Conservation (phyloP, 441 rosid genomes). For the Hypseocharis bilobata region DNA sequence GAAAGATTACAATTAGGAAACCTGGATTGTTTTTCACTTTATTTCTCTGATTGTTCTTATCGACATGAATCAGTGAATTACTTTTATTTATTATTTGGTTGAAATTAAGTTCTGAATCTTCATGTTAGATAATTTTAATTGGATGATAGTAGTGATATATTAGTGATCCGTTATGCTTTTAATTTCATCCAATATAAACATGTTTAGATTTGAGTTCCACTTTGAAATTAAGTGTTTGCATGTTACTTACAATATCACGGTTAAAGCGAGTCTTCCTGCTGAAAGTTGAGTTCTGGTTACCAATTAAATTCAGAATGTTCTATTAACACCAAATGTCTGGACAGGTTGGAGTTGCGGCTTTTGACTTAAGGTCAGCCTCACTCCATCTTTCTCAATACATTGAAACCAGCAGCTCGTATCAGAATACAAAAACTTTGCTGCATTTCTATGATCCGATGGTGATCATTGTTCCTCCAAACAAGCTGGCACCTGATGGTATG, state of each 20-base stretch:
- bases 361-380: constrained; percentile 81
- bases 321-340: constrained; percentile 6
- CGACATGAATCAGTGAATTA: background rate
- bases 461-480: constrained; percentile 76
- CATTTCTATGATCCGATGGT: constrained; percentile 79
- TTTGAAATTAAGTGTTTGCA: background rate
- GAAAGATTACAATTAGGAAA: background rate
- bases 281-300: background rate
- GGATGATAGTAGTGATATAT: background rate
- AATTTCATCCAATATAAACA: background rate
- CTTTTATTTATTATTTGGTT: background rate
- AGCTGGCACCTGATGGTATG: constrained; percentile 79
- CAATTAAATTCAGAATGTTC: constrained; percentile 5
- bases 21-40: background rate
- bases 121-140: background rate
- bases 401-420: constrained; percentile 91
- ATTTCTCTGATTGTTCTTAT: background rate
- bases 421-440: constrained; percentile 75
- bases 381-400: constrained; percentile 91
- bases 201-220: background rate
- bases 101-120: background rate
- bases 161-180: background rate
- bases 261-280: background rate
- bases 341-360: constrained; percentile 93
- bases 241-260: background rate